A percentile compares a stretch with the other conserved stretches of the same genome.
phyloP scores from a whole-genome alignment of 1,284 basidiomycete species.

The Phellopilus nigrolimitatus region DNA sequence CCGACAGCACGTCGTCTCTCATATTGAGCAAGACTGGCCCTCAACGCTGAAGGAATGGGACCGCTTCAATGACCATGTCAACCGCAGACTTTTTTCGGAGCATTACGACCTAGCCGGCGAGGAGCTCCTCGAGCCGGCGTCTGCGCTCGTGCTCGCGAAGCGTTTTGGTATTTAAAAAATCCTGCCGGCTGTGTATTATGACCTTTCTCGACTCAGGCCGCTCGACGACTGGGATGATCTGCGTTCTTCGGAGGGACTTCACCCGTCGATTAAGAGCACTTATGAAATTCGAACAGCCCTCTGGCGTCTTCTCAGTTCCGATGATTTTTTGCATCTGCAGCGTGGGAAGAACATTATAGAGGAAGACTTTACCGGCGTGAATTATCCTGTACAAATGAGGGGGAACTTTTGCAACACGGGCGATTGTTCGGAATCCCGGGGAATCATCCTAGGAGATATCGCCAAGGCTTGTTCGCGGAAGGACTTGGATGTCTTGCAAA shows the following conservation, averaged over 20 bases:
- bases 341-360: too few relatives aligned
- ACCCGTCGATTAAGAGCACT: too few relatives aligned
- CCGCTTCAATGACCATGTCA: too few relatives aligned
- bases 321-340: too few relatives aligned
- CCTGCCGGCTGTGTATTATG: neutral
- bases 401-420: too few relatives aligned
- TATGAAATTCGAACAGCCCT: too few relatives aligned
- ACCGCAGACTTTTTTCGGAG: neutral
- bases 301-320: too few relatives aligned
- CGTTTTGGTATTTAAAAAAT: neutral
- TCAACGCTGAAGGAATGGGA: neutral
- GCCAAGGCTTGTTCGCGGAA: neutral
- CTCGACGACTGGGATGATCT: neutral
- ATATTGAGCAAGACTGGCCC: neutral
- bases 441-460: neutral
- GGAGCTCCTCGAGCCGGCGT: neutral
- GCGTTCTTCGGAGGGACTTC: too few relatives aligned
- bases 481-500: neutral
- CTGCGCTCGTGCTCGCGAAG: neutral
- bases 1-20: neutral
- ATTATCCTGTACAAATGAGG: too few relatives aligned
- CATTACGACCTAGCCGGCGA: neutral
- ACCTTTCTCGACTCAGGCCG: neutral
- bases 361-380: too few relatives aligned
- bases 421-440: neutral